A percentile compares a stretch with the other conserved stretches of the same genome.
Evolutionary conservation across 1,284 basidiomycete species (phyloP).

Genomic region (Ceratobasidium sp.): DNA sequence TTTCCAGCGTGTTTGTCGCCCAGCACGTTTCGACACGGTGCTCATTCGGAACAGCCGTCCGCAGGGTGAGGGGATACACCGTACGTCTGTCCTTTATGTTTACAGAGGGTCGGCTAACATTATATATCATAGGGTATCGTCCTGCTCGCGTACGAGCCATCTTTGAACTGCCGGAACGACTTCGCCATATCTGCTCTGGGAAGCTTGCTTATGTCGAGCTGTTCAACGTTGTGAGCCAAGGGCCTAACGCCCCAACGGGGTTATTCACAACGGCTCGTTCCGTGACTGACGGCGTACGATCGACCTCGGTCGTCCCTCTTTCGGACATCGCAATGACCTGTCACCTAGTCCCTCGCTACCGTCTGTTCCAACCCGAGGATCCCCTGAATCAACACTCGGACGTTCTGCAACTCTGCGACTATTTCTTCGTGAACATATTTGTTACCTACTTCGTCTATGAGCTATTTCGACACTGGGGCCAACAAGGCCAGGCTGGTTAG

Average conservation of each 20-base stretch:
- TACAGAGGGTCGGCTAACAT: not conserved
- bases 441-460: conserved; percentile 9
- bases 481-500: not conserved
- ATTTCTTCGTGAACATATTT: conserved; percentile 9
- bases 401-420: not conserved
- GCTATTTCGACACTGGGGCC: conserved; percentile 14
- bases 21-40: conserved; percentile 2
- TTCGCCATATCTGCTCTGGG: not conserved
- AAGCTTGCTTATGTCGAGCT: not conserved
- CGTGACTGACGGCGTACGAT: not conserved
- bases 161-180: not conserved
- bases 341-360: conserved; percentile 1
- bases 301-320: not conserved
- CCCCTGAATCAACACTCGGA: not conserved
- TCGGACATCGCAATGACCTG: not conserved
- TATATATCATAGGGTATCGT: not conserved
- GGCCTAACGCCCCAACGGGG: not conserved
- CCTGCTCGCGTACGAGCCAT: not conserved
- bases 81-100: not conserved
- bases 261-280: not conserved
- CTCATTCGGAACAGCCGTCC: not conserved
- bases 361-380: not conserved
- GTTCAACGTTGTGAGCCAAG: not conserved
- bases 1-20: not conserved
- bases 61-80: not conserved